A percentile compares a stretch with the other conserved stretches of the same genome.
phyloP scores from a whole-genome alignment of 768 basidiomycete genomes.

The Chiua virens region DNA sequence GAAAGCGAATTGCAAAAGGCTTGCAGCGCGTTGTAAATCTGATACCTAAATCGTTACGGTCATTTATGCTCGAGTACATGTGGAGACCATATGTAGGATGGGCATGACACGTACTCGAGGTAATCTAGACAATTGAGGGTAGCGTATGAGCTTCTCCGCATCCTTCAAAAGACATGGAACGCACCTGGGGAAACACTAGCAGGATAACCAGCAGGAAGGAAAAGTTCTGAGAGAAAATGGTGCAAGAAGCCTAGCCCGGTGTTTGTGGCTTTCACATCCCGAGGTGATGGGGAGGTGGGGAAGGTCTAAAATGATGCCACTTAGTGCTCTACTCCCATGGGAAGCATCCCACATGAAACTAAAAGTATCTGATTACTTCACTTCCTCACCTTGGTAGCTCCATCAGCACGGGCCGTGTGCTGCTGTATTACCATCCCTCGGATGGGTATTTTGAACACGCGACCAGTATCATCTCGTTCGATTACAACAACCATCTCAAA shows the following conservation, averaged over 20 bases:
- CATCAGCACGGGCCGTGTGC: not conserved
- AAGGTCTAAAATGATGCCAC: not conserved
- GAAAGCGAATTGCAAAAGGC: conserved; percentile 71
- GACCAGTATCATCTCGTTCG: conserved; percentile 23
- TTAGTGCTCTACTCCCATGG: conserved; percentile 6
- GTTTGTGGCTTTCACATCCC: not conserved
- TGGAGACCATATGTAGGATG: not conserved
- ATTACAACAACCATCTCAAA: conserved; percentile 8
- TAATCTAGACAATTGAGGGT: conserved; percentile 42
- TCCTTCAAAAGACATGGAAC: not conserved
- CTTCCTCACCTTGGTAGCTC: conserved; percentile 17
- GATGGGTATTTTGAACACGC: conserved; percentile 16
- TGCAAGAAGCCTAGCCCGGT: conserved; percentile 1
- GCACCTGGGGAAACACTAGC: conserved; percentile 59
- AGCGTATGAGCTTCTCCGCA: not conserved
- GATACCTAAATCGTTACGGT: conserved; percentile 47
- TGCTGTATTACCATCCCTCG: not conserved
- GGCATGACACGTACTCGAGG: conserved; percentile 40
- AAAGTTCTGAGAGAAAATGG: conserved; percentile 36
- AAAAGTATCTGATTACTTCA: not conserved
- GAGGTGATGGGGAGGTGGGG: not conserved
- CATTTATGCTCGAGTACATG: conserved; percentile 3
- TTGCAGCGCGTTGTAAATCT: conserved; percentile 64
- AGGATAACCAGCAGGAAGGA: conserved; percentile 65
- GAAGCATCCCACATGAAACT: not conserved